Base-by-base conservation (phyloP, 257 asterid genomes). In the Nicotiana attenuata region DNA sequence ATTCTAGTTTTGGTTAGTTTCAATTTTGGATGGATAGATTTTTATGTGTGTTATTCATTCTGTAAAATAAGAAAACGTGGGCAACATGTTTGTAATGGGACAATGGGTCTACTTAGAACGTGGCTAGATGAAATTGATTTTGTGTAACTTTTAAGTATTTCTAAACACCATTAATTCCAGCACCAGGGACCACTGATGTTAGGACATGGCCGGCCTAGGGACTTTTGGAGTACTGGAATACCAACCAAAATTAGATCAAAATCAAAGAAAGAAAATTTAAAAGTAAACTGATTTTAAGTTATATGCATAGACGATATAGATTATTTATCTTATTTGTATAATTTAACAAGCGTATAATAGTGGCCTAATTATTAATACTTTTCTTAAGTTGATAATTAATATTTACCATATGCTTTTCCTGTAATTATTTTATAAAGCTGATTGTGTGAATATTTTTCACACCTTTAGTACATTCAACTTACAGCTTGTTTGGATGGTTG, bases 121-220 rank as follows among this genome's bases (percentile, higher is more conserved):
- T 89, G 91, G 83, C 19, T 83, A 84, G 86, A 83, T 87, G 88
- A 83, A 65, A 29, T 15, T 78, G 56, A 52, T 53, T 55, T 81
- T 65, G 83, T 83, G 85, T 81, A 38, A 57, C 47, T 86, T 83
- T 77, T 20, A 82, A 80, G 85, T 38, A 81, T 47, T 83, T 82
- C 87, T 6, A 61, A 65, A 59, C 68, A 45, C 77, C 69, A 59
- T 24, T 28, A 26, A 26, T 28, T 28, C 33, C 11, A 2, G 3
- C 55, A 63, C 29, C 59, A 7, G 20, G 73, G 29, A 20, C 85
- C 63, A 81, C 85, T 81, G 41, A 82, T 38, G 22, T 8, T 65
- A 3, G 19, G 76, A 67, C 53, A 33, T 19, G 56, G 61, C 61
- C 19, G 5, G 19, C 57, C 57, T 52, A 1, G 57, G 17, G 4